Conservation (phyloP, 2,329 filamentous ascomycete species). For the Didymella segeticola region DNA sequence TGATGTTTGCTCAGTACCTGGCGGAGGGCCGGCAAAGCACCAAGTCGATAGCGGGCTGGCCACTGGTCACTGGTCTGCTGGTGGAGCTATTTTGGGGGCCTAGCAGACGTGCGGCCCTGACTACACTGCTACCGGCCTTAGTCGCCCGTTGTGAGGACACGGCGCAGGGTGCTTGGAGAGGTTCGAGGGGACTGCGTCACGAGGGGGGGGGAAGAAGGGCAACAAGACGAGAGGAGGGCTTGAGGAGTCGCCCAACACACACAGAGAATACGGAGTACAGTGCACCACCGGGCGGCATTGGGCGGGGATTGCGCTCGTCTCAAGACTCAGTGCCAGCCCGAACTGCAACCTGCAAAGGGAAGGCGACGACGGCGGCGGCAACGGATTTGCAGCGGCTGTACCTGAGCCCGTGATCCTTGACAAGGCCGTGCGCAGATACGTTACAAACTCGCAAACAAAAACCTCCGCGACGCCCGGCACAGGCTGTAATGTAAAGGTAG, state of each 20-base stretch:
- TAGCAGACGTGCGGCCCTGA: constrained; percentile 31
- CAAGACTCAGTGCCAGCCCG: constrained; percentile 21
- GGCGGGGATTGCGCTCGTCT: constrained; percentile 7
- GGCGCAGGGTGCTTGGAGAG: constrained; percentile 13
- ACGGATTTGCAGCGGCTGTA: constrained; percentile 23
- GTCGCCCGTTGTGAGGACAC: constrained; percentile 25
- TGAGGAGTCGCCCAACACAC: constrained; percentile 6
- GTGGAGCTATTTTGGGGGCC: constrained; percentile 34
- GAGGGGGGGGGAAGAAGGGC: constrained; percentile 5
- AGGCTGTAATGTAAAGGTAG: neutral
- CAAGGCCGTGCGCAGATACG: constrained; percentile 15
- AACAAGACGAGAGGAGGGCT: neutral
- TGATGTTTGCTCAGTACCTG: constrained; percentile 3
- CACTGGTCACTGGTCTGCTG: constrained; percentile 16
- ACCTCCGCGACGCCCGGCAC: neutral
- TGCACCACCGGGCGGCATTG: no score
- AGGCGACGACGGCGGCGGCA: constrained; percentile 29
- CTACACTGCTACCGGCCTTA: constrained; percentile 28
- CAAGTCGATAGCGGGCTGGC: constrained; percentile 14
- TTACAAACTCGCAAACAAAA: constrained; percentile 21
- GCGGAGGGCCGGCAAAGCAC: constrained; percentile 11
- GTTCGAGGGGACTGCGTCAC: constrained; percentile 17
- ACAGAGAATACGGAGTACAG: neutral
- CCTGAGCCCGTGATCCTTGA: constrained; percentile 14
- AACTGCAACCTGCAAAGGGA: constrained; percentile 29